phyloP scores from a whole-genome alignment of 192 early-diverging fungal species.

The Borealophlyctis nickersoniae region DNA sequence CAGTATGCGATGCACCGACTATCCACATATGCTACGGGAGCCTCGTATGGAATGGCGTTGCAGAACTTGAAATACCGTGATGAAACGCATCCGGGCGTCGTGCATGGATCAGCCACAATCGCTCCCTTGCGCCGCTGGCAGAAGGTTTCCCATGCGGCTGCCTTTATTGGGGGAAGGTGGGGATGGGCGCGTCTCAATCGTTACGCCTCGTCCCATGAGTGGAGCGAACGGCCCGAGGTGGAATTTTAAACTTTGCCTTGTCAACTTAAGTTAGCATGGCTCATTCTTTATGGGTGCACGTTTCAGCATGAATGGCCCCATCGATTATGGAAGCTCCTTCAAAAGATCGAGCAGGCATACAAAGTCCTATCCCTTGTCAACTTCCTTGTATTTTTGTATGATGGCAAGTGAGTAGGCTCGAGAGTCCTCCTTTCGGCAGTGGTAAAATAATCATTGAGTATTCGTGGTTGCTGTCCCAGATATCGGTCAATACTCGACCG shows the following conservation, averaged over 20 bases:
- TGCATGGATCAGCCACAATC: constrained; percentile 58
- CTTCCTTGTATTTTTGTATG: constrained; percentile 79
- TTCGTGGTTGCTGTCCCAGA: constrained; percentile 36
- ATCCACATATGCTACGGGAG: constrained; percentile 65
- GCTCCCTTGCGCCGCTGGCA: constrained; percentile 56
- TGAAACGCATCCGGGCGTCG: constrained; percentile 55
- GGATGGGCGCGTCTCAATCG: constrained; percentile 60
- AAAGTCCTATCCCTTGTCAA: constrained; percentile 68
- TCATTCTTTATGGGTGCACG: too few relatives aligned
- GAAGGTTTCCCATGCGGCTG: constrained; percentile 54
- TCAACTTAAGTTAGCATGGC: too few relatives aligned
- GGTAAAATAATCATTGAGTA: not conserved
- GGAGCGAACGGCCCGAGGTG: constrained; percentile 74
- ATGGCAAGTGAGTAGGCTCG: constrained; percentile 67
- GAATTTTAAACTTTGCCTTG: too few relatives aligned
- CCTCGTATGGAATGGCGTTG: constrained; percentile 78
- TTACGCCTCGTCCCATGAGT: constrained; percentile 61
- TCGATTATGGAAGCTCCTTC: constrained; percentile 28
- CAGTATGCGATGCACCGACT: constrained; percentile 70
- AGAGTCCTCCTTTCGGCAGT: too few relatives aligned
- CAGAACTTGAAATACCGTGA: constrained; percentile 83
- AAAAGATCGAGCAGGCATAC: constrained; percentile 54
- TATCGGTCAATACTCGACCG: constrained; percentile 78
- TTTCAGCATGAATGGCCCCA: constrained; percentile 23
- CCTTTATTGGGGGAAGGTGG: constrained; percentile 74